Evolutionary conservation across 495 filamentous ascomycete genomes (phyloP).

Genomic region (Aspergillus diversus): DNA sequence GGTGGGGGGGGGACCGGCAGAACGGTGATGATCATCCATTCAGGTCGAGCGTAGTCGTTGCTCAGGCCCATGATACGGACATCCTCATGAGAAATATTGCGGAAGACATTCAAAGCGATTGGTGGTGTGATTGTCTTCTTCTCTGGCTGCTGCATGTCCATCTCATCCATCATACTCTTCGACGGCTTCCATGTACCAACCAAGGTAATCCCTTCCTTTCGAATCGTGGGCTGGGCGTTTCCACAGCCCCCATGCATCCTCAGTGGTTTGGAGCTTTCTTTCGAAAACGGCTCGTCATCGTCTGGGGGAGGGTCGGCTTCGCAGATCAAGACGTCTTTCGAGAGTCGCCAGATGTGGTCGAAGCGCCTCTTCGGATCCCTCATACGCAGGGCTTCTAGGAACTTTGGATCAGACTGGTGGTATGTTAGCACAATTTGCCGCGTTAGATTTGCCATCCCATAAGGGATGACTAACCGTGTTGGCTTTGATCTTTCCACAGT

Average conservation of each 20-base stretch:
- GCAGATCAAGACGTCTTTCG: constrained; percentile 83
- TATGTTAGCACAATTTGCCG: constrained; percentile 65
- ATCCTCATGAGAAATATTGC: constrained; percentile 76
- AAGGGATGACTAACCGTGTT: constrained; percentile 87
- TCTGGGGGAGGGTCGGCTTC: constrained; percentile 68
- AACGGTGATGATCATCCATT: constrained; percentile 98
- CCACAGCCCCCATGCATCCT: constrained; percentile 88
- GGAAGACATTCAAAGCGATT: constrained; percentile 82
- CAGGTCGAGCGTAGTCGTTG: constrained; percentile 89
- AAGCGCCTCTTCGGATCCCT: constrained; percentile 94
- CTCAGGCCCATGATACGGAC: constrained; percentile 87
- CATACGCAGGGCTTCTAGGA: constrained; percentile 75
- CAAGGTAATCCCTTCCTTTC: constrained; percentile 81
- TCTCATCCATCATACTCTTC: constrained; percentile 68
- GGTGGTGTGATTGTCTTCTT: constrained; percentile 84
- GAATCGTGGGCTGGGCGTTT: constrained; percentile 83
- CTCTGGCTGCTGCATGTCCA: constrained; percentile 68
- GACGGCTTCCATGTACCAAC: constrained; percentile 77
- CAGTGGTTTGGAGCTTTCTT: constrained; percentile 46
- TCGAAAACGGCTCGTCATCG: constrained; percentile 63
- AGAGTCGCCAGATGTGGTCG: constrained; percentile 82
- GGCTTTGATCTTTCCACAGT: constrained; percentile 92
- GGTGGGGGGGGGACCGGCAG: constrained; percentile 94
- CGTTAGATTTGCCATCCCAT: constrained; percentile 54
- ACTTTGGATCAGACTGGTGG: constrained; percentile 77